Percentiles rank a stretch among this genome's conserved stretches.
Conservation (phyloP, 2,329 filamentous ascomycete species). For the Diaporthe sp. region DNA sequence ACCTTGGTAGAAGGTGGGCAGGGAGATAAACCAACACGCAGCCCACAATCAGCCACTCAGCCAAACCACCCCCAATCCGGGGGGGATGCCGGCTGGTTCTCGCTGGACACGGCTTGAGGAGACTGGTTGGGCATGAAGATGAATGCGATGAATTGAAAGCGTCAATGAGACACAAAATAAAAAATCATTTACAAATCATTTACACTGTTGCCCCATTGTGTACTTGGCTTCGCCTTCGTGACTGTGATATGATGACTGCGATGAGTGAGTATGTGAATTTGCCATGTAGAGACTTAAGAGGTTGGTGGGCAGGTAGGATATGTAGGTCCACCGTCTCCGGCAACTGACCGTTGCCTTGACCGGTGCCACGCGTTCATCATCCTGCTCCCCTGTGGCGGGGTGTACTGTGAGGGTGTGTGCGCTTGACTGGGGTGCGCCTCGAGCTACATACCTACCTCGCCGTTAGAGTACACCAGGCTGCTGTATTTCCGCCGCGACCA, state of each 20-base stretch:
- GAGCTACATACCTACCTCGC: no score
- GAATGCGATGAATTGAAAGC: constrained; percentile 28
- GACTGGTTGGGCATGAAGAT: background rate
- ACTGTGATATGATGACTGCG: background rate
- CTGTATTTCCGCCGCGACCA: background rate
- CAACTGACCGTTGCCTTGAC: no score
- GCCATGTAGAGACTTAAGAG: no score
- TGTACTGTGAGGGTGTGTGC: no score
- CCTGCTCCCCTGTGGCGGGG: no score
- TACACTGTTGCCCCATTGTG: no score
- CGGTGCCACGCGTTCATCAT: no score
- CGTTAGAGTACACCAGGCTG: background rate
- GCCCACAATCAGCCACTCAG: background rate
- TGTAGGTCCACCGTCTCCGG: background rate
- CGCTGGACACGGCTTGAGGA: background rate
- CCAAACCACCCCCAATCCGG: background rate
- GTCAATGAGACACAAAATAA: constrained; percentile 1
- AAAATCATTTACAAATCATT: background rate
- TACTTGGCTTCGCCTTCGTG: background rate
- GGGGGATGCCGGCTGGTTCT: background rate
- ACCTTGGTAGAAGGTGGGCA: background rate
- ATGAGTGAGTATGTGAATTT: no score
- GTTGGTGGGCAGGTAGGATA: background rate
- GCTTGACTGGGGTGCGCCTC: no score
- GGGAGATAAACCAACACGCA: background rate